Evolutionary conservation across 2,329 filamentous ascomycete genomes (phyloP).

Genomic region (Dactylella cylindrospora): DNA sequence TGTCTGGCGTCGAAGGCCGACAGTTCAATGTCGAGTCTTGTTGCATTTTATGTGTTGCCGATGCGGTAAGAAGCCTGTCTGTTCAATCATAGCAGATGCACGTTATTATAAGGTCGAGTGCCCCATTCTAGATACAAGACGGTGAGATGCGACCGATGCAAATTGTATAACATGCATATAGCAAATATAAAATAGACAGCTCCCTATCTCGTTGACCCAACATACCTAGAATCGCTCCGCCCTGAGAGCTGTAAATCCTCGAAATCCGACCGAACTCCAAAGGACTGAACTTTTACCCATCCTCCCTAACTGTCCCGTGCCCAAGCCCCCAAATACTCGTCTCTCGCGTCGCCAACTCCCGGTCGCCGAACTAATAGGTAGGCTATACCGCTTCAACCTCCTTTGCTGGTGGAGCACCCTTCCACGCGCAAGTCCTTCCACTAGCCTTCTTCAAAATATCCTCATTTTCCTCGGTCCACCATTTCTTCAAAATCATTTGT

Average conservation of each 20-base stretch:
- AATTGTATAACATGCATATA: neutral
- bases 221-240: neutral
- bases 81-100: neutral
- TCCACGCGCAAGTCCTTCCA: slow-evolving; percentile 27
- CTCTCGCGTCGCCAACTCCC: no score
- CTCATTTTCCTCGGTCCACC: slow-evolving; percentile 53
- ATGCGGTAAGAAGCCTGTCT: neutral
- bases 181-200: neutral
- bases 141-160: neutral
- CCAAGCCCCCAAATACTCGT: no score
- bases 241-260: neutral
- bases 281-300: no score
- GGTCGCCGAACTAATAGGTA: no score
- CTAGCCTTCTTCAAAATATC: slow-evolving; percentile 52
- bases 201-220: no score
- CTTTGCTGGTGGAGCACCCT: slow-evolving; percentile 10
- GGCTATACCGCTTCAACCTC: slow-evolving; percentile 2
- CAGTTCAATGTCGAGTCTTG: neutral
- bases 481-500: slow-evolving; percentile 52
- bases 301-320: no score
- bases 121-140: neutral
- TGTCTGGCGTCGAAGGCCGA: neutral
- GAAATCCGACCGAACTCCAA: neutral
- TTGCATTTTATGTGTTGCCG: neutral
- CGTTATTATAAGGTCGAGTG: neutral